These are phyloP conservation scores for Aspergillus carlsbadensis DNA, from an alignment of 495 filamentous ascomycete species.

Conservation along the genomic window DNA sequence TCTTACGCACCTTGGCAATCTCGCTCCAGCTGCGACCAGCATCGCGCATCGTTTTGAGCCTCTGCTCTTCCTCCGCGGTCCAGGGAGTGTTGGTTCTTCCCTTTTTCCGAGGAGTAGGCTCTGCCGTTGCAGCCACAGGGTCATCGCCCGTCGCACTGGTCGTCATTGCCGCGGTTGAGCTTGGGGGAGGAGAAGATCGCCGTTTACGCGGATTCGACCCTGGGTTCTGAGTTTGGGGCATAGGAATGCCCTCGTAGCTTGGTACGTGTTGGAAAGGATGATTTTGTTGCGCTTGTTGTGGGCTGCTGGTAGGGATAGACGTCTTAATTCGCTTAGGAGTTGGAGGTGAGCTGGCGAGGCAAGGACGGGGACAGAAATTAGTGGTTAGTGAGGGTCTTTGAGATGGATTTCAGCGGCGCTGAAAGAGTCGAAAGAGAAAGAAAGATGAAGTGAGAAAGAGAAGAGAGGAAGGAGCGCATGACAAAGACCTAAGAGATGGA, in stretches of 20 bases:
- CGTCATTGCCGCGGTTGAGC: constrained; percentile 36
- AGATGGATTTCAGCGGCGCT: neutral
- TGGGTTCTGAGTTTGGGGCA: constrained; percentile 37
- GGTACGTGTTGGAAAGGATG: constrained; percentile 41
- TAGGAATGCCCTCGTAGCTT: constrained; percentile 41
- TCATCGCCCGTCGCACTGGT: constrained; percentile 29
- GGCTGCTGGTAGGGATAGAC: constrained; percentile 37
- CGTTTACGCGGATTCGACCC: constrained; percentile 46
- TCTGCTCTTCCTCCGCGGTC: constrained; percentile 91
- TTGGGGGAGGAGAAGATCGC: constrained; percentile 37
- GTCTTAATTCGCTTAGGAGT: constrained; percentile 47
- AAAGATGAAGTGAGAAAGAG: neutral
- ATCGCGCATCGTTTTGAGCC: constrained; percentile 90
- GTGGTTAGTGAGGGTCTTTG: neutral
- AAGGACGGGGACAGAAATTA: neutral
- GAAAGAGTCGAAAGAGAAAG: neutral
- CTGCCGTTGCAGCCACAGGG: constrained; percentile 31
- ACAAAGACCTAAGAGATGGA: neutral
- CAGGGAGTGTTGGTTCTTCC: constrained; percentile 96
- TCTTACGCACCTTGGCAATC: constrained; percentile 77
- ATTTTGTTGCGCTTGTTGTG: constrained; percentile 24
- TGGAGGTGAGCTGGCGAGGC: constrained; percentile 37
- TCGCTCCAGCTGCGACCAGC: constrained; percentile 93
- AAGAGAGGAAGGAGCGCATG: neutral
- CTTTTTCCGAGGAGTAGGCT: constrained; percentile 74